Percentiles rank a stretch among this genome's conserved stretches.
These are phyloP conservation scores for Xylaria sp. DNA, from an alignment of 2,329 filamentous ascomycete genomes.

Conservation along the genomic window DNA sequence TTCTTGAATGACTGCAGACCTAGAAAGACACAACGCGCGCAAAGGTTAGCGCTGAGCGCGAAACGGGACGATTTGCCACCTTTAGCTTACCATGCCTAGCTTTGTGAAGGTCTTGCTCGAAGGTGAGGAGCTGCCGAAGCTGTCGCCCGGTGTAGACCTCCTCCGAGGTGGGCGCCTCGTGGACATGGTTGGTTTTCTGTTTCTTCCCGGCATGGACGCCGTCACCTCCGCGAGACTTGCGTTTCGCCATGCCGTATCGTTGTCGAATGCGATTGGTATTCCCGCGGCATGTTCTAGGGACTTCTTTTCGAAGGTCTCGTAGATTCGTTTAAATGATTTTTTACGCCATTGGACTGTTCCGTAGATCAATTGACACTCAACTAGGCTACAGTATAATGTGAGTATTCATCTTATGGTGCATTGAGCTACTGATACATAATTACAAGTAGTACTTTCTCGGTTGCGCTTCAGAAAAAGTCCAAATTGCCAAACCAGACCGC, in stretches of 20 bases:
- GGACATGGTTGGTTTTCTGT: slow-evolving; percentile 61
- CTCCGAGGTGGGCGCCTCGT: slow-evolving; percentile 68
- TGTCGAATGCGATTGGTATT: slow-evolving; percentile 19
- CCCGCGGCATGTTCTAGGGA: slow-evolving; percentile 32
- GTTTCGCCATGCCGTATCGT: slow-evolving; percentile 46
- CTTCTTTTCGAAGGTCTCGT: background rate
- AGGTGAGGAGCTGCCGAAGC: slow-evolving; percentile 73
- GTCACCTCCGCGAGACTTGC: slow-evolving; percentile 46
- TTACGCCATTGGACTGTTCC: slow-evolving; percentile 2
- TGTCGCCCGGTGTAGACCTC: slow-evolving; percentile 73
- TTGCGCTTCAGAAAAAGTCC: slow-evolving; percentile 37
- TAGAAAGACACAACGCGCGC: slow-evolving; percentile 11
- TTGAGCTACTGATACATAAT: slow-evolving; percentile 2
- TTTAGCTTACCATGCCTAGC: slow-evolving; percentile 70
- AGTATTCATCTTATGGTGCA: background rate
- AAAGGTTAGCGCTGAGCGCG: slow-evolving; percentile 15
- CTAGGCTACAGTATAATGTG: background rate
- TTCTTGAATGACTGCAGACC: slow-evolving; percentile 78
- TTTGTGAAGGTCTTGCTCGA: slow-evolving; percentile 75
- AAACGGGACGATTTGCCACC: background rate
- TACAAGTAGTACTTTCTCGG: background rate
- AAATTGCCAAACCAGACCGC: slow-evolving; percentile 41
- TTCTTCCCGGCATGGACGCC: slow-evolving; percentile 62
- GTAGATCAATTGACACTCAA: background rate
- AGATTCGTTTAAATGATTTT: slow-evolving; percentile 9